Percentiles rank a stretch among this genome's conserved stretches.
phyloP scores from a whole-genome alignment of 2,329 filamentous ascomycete species.

The Penicillium occitanis region DNA sequence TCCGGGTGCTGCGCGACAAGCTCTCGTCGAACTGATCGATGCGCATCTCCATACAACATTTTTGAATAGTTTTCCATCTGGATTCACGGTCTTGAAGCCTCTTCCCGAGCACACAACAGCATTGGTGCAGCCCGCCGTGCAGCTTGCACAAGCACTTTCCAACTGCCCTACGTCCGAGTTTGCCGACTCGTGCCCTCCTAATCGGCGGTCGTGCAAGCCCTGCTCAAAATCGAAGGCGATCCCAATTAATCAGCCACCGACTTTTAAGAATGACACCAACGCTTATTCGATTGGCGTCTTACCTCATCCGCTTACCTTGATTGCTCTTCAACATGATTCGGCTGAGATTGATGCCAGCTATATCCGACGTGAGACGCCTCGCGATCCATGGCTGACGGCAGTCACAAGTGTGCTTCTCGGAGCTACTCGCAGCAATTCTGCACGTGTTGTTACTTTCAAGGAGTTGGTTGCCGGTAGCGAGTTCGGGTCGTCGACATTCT shows the following conservation, averaged over 20 bases:
- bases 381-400: constrained; percentile 75
- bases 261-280: constrained; percentile 69
- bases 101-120: constrained; percentile 71
- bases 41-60: constrained; percentile 82
- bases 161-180: constrained; percentile 73
- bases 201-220: constrained; percentile 68
- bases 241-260: constrained; percentile 64
- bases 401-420: constrained; percentile 70
- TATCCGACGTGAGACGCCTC: constrained; percentile 66
- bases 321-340: constrained; percentile 62
- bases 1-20: constrained; percentile 60
- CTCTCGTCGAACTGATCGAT: constrained; percentile 74
- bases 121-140: constrained; percentile 67
- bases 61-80: constrained; percentile 73
- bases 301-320: constrained; percentile 85
- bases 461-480: constrained; percentile 72
- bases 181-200: constrained; percentile 79
- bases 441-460: constrained; percentile 74
- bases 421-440: constrained; percentile 60
- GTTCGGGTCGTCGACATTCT: constrained; percentile 66
- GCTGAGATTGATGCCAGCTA: constrained; percentile 62
- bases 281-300: constrained; percentile 83
- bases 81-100: constrained; percentile 80
- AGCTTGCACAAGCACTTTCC: constrained; percentile 72
- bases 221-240: constrained; percentile 67